These are phyloP conservation scores for Astrothelium macrocarpum DNA, from an alignment of 495 filamentous ascomycete species.

Conservation along the genomic window DNA sequence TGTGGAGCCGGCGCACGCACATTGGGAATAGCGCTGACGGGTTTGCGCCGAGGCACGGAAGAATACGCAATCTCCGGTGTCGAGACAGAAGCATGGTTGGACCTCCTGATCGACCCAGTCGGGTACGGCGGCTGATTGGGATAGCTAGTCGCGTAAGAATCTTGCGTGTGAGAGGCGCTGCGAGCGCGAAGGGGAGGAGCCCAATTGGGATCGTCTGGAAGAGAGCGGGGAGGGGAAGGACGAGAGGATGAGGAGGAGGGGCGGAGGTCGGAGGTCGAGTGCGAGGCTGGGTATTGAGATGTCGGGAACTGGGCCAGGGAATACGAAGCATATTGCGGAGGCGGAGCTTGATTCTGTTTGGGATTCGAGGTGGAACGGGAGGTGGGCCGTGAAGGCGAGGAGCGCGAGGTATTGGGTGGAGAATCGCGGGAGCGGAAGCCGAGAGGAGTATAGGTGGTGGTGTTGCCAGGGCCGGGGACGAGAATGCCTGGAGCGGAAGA, in stretches of 20 bases:
- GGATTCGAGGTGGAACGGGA: conserved; percentile 28
- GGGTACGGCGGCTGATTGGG: conserved; percentile 20
- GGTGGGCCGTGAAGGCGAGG: conserved; percentile 14
- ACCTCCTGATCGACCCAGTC: conserved; percentile 13
- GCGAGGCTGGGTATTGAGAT: too few relatives aligned
- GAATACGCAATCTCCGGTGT: conserved; percentile 19
- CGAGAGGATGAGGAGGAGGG: conserved; percentile 27
- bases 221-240: conserved; percentile 10
- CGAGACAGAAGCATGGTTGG: conserved; percentile 16
- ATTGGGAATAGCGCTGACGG: neutral
- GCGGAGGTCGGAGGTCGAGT: conserved; percentile 18
- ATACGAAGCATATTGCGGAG: conserved; percentile 14
- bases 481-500: conserved; percentile 23
- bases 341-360: conserved; percentile 15
- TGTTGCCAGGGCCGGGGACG: conserved; percentile 27
- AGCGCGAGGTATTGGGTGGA: conserved; percentile 14
- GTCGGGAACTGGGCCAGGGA: conserved; percentile 22
- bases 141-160: conserved; percentile 16
- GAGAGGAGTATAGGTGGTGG: conserved; percentile 24
- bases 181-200: conserved; percentile 17
- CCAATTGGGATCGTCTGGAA: conserved; percentile 24
- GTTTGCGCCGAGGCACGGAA: conserved; percentile 13
- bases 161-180: conserved; percentile 16
- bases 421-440: conserved; percentile 20
- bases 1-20: too few relatives aligned